A percentile compares a stretch with the other conserved stretches of the same genome.
These are phyloP conservation scores for Oehlia diaphana DNA, from an alignment of 192 early-diverging fungal genomes.

Conservation along the genomic window DNA sequence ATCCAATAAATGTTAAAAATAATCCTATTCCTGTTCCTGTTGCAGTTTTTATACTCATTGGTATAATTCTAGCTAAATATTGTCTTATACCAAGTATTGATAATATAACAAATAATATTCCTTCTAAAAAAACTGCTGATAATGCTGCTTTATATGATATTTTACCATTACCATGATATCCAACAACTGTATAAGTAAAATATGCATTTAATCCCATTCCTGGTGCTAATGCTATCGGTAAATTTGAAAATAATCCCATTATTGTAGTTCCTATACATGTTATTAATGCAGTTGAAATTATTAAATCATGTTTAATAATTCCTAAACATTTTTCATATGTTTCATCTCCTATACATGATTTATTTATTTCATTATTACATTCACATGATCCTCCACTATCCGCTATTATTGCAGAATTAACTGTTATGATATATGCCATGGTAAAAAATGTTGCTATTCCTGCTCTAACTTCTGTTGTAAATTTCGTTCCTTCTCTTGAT, in stretches of 20 bases:
- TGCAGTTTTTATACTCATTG: slow-evolving; percentile 70
- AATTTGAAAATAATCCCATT: slow-evolving; percentile 72
- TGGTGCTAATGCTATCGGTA: slow-evolving; percentile 81
- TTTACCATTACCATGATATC: slow-evolving; percentile 74
- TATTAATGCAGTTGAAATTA: slow-evolving; percentile 73
- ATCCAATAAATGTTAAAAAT: slow-evolving; percentile 76
- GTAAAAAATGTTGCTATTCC: slow-evolving; percentile 66
- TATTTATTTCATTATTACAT: slow-evolving; percentile 52
- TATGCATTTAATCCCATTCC: slow-evolving; percentile 86
- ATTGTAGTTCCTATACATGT: slow-evolving; percentile 64
- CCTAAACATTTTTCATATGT: slow-evolving; percentile 63
- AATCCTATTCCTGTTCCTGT: slow-evolving; percentile 77
- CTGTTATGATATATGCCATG: slow-evolving; percentile 76
- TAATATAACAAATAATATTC: slow-evolving; percentile 74
- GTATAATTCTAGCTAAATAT: slow-evolving; percentile 74
- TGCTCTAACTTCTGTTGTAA: slow-evolving; percentile 68
- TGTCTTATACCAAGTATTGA: slow-evolving; percentile 79
- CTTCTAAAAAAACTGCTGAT: slow-evolving; percentile 84
- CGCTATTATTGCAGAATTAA: slow-evolving; percentile 73
- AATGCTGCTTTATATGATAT: slow-evolving; percentile 70
- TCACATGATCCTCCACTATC: slow-evolving; percentile 79
- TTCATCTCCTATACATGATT: slow-evolving; percentile 54
- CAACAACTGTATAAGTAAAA: slow-evolving; percentile 85
- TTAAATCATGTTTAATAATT: slow-evolving; percentile 65
- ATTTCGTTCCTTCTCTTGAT: slow-evolving; percentile 62